Evolutionary conservation across 768 basidiomycete genomes (phyloP).

Genomic region (Termitomyces sp.): DNA sequence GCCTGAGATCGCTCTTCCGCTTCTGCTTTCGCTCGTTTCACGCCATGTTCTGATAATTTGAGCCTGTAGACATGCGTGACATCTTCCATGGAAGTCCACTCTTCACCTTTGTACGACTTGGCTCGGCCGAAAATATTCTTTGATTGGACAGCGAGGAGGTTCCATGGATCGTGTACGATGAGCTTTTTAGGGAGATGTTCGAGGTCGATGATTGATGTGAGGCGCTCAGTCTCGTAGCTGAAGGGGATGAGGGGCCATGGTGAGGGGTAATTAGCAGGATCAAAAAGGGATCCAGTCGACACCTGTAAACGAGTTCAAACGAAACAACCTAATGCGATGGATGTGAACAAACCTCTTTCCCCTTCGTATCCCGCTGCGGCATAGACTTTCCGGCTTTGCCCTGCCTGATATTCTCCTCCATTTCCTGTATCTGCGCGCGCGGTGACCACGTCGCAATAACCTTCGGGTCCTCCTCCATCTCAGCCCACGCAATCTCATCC

Average conservation of each 20-base stretch:
- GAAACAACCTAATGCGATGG: background rate
- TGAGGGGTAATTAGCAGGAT: slow-evolving; percentile 33
- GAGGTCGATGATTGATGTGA: slow-evolving; percentile 27
- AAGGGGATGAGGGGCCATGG: slow-evolving; percentile 44
- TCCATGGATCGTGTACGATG: slow-evolving; percentile 44
- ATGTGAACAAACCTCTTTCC: slow-evolving; percentile 4
- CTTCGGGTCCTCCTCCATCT: slow-evolving; percentile 33
- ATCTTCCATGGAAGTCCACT: slow-evolving; percentile 32
- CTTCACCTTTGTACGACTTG: background rate
- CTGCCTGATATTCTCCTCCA: slow-evolving; percentile 5
- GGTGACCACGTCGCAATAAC: slow-evolving; percentile 25
- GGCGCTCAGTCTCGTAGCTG: slow-evolving; percentile 16
- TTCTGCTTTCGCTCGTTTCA: slow-evolving; percentile 4
- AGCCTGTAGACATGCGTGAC: slow-evolving; percentile 31
- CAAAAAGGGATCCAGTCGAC: slow-evolving; percentile 26
- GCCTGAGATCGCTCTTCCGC: slow-evolving; percentile 5
- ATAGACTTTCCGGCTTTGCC: slow-evolving; percentile 9
- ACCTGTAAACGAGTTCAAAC: slow-evolving; percentile 7
- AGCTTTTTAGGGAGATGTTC: slow-evolving; percentile 35
- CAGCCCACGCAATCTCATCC: slow-evolving; percentile 32
- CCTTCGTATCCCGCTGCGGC: background rate
- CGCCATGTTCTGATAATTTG: slow-evolving; percentile 6
- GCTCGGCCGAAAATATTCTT: background rate
- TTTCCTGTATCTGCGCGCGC: slow-evolving; percentile 1
- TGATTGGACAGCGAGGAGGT: slow-evolving; percentile 25